A percentile compares a stretch with the other conserved stretches of the same genome.
These are phyloP conservation scores for Aspergillus sp. DNA, from an alignment of 2,329 filamentous ascomycete species.

Conservation along the genomic window DNA sequence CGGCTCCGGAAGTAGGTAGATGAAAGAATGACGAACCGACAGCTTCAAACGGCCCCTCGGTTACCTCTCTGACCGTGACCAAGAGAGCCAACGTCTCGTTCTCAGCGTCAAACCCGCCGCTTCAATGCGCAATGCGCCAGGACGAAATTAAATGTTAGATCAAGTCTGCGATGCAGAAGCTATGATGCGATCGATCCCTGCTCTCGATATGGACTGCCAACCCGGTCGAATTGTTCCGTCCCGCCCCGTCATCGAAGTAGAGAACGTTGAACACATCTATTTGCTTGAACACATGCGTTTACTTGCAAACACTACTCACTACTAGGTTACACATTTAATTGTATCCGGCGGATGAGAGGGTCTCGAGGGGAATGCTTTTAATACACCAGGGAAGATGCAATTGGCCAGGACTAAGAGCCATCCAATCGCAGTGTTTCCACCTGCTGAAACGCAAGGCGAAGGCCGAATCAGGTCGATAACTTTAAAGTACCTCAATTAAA, in stretches of 20 bases:
- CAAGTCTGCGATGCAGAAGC: background rate
- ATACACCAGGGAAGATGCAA: background rate
- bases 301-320: too few species aligned
- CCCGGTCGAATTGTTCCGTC: background rate
- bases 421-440: background rate
- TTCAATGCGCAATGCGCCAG: background rate
- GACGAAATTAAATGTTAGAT: background rate
- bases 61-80: background rate
- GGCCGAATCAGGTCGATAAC: background rate
- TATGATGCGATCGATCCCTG: background rate
- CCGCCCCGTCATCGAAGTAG: background rate
- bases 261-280: too few species aligned
- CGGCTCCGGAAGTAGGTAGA: slow-evolving; percentile 5
- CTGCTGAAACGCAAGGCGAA: background rate
- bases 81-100: background rate
- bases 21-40: slow-evolving; percentile 14
- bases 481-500: too few species aligned
- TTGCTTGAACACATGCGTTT: too few species aligned
- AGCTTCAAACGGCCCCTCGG: slow-evolving; percentile 2
- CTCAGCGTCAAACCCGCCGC: background rate
- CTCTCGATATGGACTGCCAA: background rate
- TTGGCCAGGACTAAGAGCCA: background rate
- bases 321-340: too few species aligned
- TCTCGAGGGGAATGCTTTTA: background rate
- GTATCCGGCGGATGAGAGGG: background rate